A percentile compares a stretch with the other conserved stretches of the same genome.
These are phyloP conservation scores for Auriscalpium vulgare DNA, from an alignment of 768 basidiomycete genomes.

Conservation along the genomic window DNA sequence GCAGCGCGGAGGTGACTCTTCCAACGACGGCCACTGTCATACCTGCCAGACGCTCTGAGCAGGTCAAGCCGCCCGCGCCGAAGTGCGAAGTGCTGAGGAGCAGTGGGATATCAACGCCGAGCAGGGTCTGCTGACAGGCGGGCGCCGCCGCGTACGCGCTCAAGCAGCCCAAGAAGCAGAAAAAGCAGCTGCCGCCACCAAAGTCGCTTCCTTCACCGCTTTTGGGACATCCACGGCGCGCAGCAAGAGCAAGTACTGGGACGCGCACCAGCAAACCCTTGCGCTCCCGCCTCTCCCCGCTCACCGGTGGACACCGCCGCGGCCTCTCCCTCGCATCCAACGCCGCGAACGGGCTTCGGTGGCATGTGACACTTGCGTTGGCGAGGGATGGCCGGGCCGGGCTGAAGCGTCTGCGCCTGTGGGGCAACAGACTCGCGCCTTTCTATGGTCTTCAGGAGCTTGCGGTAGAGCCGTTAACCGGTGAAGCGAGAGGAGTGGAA, in stretches of 20 bases:
- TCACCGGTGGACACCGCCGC: neutral
- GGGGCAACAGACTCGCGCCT: conserved; percentile 57
- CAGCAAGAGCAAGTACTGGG: no score
- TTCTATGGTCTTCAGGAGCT: conserved; percentile 55
- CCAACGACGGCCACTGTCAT: conserved; percentile 2
- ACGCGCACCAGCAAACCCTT: conserved; percentile 2
- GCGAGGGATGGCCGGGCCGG: conserved; percentile 32
- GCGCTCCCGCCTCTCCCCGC: conserved; percentile 6
- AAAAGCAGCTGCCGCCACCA: conserved; percentile 12
- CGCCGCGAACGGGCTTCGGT: neutral
- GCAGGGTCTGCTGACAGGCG: conserved; percentile 65
- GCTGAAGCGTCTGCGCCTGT: conserved; percentile 54
- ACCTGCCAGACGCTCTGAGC: neutral
- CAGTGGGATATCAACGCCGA: conserved; percentile 78
- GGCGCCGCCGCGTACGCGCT: no score
- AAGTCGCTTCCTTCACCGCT: neutral
- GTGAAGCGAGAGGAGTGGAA: conserved; percentile 44
- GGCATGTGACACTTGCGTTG: conserved; percentile 35
- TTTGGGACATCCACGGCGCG: neutral
- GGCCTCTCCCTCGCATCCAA: conserved; percentile 1
- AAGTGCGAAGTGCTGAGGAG: conserved; percentile 46
- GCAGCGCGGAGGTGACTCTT: conserved; percentile 10
- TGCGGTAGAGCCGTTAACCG: no score
- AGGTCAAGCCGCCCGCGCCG: conserved; percentile 11
- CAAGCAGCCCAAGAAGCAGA: conserved; percentile 8